Evolutionary conservation across 192 early-diverging fungal genomes (phyloP).

Genomic region (Coemansia sp.): DNA sequence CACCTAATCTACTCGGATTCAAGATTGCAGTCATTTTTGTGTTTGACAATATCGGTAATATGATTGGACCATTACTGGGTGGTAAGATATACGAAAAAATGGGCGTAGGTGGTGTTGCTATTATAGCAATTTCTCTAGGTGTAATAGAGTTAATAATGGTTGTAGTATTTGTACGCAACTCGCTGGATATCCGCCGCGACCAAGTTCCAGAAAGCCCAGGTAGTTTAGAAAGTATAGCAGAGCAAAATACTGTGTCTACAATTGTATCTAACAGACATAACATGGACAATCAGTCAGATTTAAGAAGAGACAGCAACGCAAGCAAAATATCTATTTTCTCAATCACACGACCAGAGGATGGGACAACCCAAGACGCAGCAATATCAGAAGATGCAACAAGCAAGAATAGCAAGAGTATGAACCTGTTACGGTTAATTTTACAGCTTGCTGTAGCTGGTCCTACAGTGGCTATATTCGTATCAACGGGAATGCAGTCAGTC

Average conservation of each 20-base stretch:
- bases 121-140: conserved; percentile 40
- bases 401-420: background rate
- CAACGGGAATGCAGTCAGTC: conserved; percentile 48
- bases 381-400: background rate
- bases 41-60: conserved; percentile 53
- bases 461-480: conserved; percentile 44
- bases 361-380: background rate
- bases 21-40: conserved; percentile 49
- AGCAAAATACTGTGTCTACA: conserved; percentile 5
- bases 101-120: conserved; percentile 46
- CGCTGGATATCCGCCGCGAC: conserved; percentile 32
- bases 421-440: conserved; percentile 24
- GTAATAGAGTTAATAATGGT: conserved; percentile 27
- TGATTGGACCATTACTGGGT: conserved; percentile 46
- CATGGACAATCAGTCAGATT: background rate
- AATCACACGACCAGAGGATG: background rate
- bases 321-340: background rate
- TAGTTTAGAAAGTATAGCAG: background rate
- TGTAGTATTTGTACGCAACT: conserved; percentile 46
- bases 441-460: conserved; percentile 40
- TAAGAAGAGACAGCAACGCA: background rate
- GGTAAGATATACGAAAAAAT: conserved; percentile 42
- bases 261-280: conserved; percentile 1
- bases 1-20: conserved; percentile 41
- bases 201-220: background rate